A percentile compares a stretch with the other conserved stretches of the same genome.
phyloP scores from a whole-genome alignment of 1,284 basidiomycete species.

The Trichosporon ovoides region DNA sequence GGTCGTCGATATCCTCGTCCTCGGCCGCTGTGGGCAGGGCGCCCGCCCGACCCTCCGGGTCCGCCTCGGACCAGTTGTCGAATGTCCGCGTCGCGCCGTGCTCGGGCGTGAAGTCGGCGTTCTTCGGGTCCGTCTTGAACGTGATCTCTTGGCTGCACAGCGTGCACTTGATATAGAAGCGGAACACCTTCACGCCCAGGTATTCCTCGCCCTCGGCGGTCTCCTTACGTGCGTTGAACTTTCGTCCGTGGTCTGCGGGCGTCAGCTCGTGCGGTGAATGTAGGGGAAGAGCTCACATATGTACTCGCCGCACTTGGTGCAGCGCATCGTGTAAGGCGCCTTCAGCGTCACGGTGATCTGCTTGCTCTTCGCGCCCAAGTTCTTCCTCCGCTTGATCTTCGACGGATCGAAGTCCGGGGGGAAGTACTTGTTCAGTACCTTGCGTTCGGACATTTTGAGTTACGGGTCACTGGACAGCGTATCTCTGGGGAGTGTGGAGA shows the following conservation, averaged over 20 bases:
- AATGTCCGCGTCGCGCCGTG: slow-evolving; percentile 92
- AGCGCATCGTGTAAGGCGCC: slow-evolving; percentile 98
- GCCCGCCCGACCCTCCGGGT: slow-evolving; percentile 33
- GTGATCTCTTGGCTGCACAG: slow-evolving; percentile 96
- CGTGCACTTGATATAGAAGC: slow-evolving; percentile 61
- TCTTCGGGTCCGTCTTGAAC: slow-evolving; percentile 99
- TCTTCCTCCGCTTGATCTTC: slow-evolving; percentile 82
- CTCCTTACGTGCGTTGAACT: slow-evolving; percentile 98
- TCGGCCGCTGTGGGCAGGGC: slow-evolving; percentile 44
- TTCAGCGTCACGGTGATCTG: slow-evolving; percentile 97
- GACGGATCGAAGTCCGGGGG: slow-evolving; percentile 90
- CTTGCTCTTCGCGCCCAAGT: slow-evolving; percentile 67
- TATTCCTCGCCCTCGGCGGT: slow-evolving; percentile 96
- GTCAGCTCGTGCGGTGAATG: neutral
- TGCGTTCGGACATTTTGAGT: slow-evolving; percentile 74
- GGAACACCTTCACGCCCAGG: slow-evolving; percentile 78
- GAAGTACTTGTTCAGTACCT: slow-evolving; percentile 63
- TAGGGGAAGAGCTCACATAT: slow-evolving; percentile 61
- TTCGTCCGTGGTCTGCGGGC: slow-evolving; percentile 71
- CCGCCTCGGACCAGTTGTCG: slow-evolving; percentile 54
- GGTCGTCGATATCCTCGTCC: slow-evolving; percentile 55
- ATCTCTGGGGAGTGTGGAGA: neutral
- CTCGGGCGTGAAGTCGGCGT: slow-evolving; percentile 86
- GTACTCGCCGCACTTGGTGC: slow-evolving; percentile 94
- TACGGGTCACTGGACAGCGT: slow-evolving; percentile 27